Percentiles rank a stretch among this genome's conserved stretches.
Evolutionary conservation across 805 yeast species (phyloP).

Genomic region (Pichia rugopelliculosa): DNA sequence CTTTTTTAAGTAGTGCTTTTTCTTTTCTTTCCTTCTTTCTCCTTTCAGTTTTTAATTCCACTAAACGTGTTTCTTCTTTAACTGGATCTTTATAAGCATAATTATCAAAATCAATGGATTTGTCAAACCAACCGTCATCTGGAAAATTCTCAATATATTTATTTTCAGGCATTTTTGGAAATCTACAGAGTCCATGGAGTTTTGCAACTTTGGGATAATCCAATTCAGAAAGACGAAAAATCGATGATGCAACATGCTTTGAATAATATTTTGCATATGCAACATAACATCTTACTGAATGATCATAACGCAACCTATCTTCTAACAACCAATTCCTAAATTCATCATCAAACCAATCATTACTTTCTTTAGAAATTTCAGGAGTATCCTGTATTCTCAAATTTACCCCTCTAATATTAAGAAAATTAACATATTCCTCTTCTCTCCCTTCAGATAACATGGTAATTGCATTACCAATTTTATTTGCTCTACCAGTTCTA

Average conservation of each 20-base stretch:
- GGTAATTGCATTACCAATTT: constrained; percentile 69
- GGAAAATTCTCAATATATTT: constrained; percentile 47
- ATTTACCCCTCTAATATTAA: constrained; percentile 61
- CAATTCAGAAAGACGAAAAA: constrained; percentile 65
- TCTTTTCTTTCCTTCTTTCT: constrained; percentile 30
- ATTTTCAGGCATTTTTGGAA: constrained; percentile 94
- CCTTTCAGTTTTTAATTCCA: constrained; percentile 43
- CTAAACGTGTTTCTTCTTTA: constrained; percentile 56
- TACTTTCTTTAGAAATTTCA: constrained; percentile 11
- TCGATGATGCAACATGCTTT: constrained; percentile 82
- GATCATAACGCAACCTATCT: constrained; percentile 79
- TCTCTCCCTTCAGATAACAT: constrained; percentile 72
- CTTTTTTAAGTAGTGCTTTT: constrained; percentile 37
- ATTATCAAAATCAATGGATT: constrained; percentile 56
- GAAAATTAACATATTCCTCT: constrained; percentile 70
- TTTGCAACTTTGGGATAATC: constrained; percentile 68
- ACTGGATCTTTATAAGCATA: constrained; percentile 57
- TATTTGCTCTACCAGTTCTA: constrained; percentile 89
- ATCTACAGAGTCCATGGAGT: constrained; percentile 70
- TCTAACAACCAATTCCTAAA: constrained; percentile 50
- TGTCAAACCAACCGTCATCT: constrained; percentile 66
- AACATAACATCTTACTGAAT: constrained; percentile 72
- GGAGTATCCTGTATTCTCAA: constrained; percentile 35
- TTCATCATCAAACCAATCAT: constrained; percentile 25
- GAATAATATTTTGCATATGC: constrained; percentile 78